A percentile compares a stretch with the other conserved stretches of the same genome.
Conservation (phyloP, 2,329 filamentous ascomycete genomes). For the Ambrosiella xylebori region DNA sequence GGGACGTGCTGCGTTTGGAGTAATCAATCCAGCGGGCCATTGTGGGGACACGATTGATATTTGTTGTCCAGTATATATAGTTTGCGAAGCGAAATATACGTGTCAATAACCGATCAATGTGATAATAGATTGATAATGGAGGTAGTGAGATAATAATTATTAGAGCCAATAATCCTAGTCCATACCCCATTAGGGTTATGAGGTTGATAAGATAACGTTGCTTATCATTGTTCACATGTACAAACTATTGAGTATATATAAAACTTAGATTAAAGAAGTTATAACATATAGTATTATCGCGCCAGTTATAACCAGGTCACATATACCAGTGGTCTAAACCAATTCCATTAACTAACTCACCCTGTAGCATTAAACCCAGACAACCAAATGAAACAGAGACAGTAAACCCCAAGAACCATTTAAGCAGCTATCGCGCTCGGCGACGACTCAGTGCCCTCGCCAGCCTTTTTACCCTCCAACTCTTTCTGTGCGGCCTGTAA, state of each 20-base stretch:
- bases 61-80: neutral
- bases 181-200: neutral
- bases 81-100: neutral
- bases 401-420: neutral
- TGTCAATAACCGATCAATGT: neutral
- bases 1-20: constrained; percentile 39
- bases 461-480: constrained; percentile 4
- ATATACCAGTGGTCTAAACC: too few species aligned
- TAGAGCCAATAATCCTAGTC: neutral
- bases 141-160: neutral
- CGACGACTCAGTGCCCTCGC: neutral
- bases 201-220: neutral
- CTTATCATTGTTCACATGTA: neutral
- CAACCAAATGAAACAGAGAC: neutral
- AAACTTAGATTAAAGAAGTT: too few species aligned
- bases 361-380: neutral
- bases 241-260: too few species aligned
- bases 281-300: too few species aligned
- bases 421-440: neutral
- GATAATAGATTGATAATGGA: neutral
- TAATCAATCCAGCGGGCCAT: constrained; percentile 29
- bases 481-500: constrained; percentile 18
- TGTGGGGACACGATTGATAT: neutral
- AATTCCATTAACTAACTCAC: too few species aligned
- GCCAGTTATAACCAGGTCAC: too few species aligned